Percentiles rank a stretch among this genome's conserved stretches.
These are phyloP conservation scores for Candida sonorensis DNA, from an alignment of 805 yeast species.

Conservation along the genomic window DNA sequence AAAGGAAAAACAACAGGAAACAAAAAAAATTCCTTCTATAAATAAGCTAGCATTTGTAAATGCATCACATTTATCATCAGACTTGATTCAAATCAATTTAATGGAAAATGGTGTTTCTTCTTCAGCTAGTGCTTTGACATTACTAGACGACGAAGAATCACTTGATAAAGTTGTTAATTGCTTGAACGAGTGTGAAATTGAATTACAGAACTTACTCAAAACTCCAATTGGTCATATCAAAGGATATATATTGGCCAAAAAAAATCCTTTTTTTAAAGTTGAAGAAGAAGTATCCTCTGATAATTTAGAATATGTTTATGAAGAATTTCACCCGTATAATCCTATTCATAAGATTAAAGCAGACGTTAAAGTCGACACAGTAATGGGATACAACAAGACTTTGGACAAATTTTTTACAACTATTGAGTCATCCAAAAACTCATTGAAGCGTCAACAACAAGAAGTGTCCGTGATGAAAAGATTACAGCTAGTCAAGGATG, in stretches of 20 bases:
- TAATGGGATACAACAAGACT: conserved; percentile 70
- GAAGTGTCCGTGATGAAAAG: conserved; percentile 70
- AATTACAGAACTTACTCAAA: conserved; percentile 32
- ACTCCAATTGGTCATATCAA: conserved; percentile 28
- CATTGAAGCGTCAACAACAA: conserved; percentile 67
- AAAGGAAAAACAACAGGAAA: conserved; percentile 23
- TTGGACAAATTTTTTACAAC: conserved; percentile 82
- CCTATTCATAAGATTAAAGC: conserved; percentile 31
- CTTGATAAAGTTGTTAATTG: conserved; percentile 32
- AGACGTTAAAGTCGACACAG: conserved; percentile 32
- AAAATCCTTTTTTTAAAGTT: conserved; percentile 43
- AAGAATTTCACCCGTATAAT: conserved; percentile 49
- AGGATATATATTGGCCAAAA: conserved; percentile 62
- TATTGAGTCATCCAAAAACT: conserved; percentile 72
- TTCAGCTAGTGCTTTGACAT: conserved; percentile 25
- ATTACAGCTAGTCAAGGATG: conserved; percentile 66
- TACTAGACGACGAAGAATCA: conserved; percentile 24
- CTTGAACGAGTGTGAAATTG: conserved; percentile 40
- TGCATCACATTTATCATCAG: conserved; percentile 72
- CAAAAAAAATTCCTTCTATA: conserved; percentile 45
- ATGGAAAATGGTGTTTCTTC: conserved; percentile 36
- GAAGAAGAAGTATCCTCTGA: conserved; percentile 30
- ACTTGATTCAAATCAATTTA: conserved; percentile 59
- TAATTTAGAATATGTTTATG: conserved; percentile 35
- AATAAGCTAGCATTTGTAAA: conserved; percentile 65